These are phyloP conservation scores for Pichia sp. DNA, from an alignment of 1,139 yeast species.

Conservation along the genomic window DNA sequence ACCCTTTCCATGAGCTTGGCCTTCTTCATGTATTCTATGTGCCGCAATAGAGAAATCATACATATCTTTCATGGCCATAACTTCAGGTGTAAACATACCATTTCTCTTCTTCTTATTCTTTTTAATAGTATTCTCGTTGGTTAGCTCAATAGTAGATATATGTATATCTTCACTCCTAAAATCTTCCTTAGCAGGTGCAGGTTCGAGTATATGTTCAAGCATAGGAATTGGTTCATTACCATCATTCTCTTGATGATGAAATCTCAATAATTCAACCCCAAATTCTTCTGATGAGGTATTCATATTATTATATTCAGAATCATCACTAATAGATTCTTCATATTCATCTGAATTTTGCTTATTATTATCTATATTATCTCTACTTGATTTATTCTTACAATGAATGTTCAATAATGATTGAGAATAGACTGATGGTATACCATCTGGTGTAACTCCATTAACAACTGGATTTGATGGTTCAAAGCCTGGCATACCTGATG, in stretches of 20 bases:
- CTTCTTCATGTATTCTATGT: slow-evolving; percentile 86
- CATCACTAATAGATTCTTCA: background rate
- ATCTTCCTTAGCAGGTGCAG: no score
- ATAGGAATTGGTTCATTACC: slow-evolving; percentile 7
- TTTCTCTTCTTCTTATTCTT: slow-evolving; percentile 14
- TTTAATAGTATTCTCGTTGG: slow-evolving; percentile 7
- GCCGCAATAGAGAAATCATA: slow-evolving; percentile 94
- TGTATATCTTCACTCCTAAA: no score
- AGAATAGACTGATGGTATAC: slow-evolving; percentile 6
- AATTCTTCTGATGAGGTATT: background rate
- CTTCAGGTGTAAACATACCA: slow-evolving; percentile 71
- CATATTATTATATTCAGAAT: background rate
- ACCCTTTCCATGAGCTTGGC: slow-evolving; percentile 18
- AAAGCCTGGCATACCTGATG: slow-evolving; percentile 12
- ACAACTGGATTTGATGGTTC: background rate
- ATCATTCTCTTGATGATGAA: background rate
- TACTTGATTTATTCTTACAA: no score
- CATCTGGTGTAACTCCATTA: background rate
- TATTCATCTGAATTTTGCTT: background rate
- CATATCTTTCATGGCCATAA: slow-evolving; percentile 88
- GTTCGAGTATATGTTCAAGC: slow-evolving; percentile 10
- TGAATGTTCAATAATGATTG: slow-evolving; percentile 1
- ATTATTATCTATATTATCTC: background rate
- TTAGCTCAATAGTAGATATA: no score
- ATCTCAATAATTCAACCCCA: background rate